Evolutionary conservation across 2,329 filamentous ascomycete species (phyloP).

Genomic region (Epichloe aotearoae): DNA sequence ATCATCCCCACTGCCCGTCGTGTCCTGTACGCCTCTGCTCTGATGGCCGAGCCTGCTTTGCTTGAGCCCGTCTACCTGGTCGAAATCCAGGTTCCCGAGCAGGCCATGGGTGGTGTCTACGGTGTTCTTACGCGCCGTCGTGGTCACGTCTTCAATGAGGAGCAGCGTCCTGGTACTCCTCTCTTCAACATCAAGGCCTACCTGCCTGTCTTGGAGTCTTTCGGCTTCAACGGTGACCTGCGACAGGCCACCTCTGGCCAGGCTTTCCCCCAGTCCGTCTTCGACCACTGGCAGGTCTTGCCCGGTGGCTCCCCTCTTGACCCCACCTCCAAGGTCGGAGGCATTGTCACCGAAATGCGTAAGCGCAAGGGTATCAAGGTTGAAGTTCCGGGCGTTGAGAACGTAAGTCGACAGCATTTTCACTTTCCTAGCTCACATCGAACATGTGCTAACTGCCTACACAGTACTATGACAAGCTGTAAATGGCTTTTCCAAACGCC

Average conservation of each 20-base stretch:
- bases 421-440: neutral
- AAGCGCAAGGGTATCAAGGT: constrained; percentile 99
- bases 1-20: constrained; percentile 96
- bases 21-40: constrained; percentile 86
- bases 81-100: constrained; percentile 97
- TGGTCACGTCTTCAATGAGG: constrained; percentile 98
- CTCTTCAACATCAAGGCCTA: constrained; percentile 99
- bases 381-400: constrained; percentile 82
- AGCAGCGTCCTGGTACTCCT: constrained; percentile 96
- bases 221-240: constrained; percentile 98
- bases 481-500: constrained; percentile 37
- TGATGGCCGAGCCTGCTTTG: constrained; percentile 82
- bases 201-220: constrained; percentile 91
- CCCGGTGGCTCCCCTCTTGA: constrained; percentile 90
- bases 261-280: constrained; percentile 97
- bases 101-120: constrained; percentile 99
- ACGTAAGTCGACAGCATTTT: constrained; percentile 53
- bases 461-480: constrained; percentile 98
- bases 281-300: constrained; percentile 97
- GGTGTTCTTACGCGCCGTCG: constrained; percentile 93
- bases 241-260: constrained; percentile 87
- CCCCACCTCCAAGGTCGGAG: constrained; percentile 64
- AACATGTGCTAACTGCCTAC: constrained; percentile 11
- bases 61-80: constrained; percentile 97
- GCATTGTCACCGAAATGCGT: constrained; percentile 77